Evolutionary conservation across 164 flowering plant genomes (phyloP).

Genomic region (Vitis amurensis): DNA sequence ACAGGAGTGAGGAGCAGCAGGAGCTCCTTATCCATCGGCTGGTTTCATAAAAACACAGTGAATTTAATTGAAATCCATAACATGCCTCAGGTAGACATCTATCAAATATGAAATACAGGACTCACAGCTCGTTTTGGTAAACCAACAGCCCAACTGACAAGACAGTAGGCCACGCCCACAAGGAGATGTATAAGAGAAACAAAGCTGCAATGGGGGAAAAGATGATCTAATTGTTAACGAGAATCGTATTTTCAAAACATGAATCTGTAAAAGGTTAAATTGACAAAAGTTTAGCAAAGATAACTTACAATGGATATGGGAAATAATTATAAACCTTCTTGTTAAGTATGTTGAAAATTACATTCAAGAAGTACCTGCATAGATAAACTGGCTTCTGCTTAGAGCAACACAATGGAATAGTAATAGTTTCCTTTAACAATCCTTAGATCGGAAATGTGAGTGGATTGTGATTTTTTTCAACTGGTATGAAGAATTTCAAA

Average conservation of each 20-base stretch:
- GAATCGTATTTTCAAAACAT: neutral
- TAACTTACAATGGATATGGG: conserved; percentile 70
- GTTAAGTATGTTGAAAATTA: conserved; percentile 69
- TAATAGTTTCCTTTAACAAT: no score
- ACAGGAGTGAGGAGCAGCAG: conserved; percentile 55
- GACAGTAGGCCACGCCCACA: conserved; percentile 67
- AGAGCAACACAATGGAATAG: neutral
- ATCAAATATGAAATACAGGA: conserved; percentile 6
- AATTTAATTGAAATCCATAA: neutral
- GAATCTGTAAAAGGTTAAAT: neutral
- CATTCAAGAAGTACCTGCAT: conserved; percentile 69
- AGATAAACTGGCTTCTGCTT: neutral
- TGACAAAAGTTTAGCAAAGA: neutral
- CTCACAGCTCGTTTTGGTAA: conserved; percentile 71
- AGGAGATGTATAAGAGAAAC: conserved; percentile 64
- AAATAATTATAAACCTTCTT: conserved; percentile 74
- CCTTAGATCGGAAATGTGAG: no score
- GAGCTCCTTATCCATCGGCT: conserved; percentile 58
- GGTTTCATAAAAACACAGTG: conserved; percentile 14
- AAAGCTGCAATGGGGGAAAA: conserved; percentile 36
- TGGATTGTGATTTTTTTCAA: no score
- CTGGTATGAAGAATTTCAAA: no score
- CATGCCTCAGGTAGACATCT: neutral
- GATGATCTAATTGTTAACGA: neutral
- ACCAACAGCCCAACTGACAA: conserved; percentile 53